phyloP scores from a whole-genome alignment of 192 early-diverging fungal species.

The Backusella sp. region DNA sequence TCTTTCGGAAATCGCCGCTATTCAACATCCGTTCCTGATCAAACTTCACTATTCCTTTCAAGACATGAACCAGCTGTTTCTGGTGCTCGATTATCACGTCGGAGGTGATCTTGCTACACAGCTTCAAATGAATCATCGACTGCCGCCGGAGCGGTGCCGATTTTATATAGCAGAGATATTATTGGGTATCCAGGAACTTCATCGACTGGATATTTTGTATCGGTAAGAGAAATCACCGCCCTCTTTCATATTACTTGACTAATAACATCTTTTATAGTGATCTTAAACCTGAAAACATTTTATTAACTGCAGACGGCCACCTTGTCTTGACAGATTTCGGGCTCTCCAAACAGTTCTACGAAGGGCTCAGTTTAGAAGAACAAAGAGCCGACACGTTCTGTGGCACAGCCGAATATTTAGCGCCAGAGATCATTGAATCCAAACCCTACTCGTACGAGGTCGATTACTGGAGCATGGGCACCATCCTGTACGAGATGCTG shows the following conservation, averaged over 20 bases:
- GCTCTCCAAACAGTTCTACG: conserved; percentile 66
- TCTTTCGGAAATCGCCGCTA: conserved; percentile 47
- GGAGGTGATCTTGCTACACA: conserved; percentile 94
- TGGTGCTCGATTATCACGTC: conserved; percentile 87
- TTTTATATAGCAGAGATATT: conserved; percentile 91
- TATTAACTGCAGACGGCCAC: conserved; percentile 75
- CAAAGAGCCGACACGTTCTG: conserved; percentile 60
- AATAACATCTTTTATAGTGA: conserved; percentile 42
- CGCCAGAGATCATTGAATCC: conserved; percentile 68
- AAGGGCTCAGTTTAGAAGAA: neutral
- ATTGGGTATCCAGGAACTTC: conserved; percentile 84
- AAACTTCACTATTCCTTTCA: conserved; percentile 92
- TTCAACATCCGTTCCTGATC: conserved; percentile 89
- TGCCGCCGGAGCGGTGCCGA: conserved; percentile 68
- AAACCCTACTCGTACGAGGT: conserved; percentile 67
- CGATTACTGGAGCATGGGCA: conserved; percentile 91
- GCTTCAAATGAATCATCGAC: conserved; percentile 50
- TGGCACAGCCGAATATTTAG: conserved; percentile 78
- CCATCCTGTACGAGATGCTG: conserved; percentile 91
- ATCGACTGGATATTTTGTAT: conserved; percentile 87
- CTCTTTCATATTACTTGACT: too few relatives aligned
- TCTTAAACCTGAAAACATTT: conserved; percentile 73
- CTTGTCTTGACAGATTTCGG: conserved; percentile 92
- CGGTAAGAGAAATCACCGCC: conserved; percentile 5
- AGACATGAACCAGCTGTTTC: conserved; percentile 75